A percentile compares a stretch with the other conserved stretches of the same genome.
Evolutionary conservation across 306 rosid genomes (phyloP).

Genomic region (Castanea sativa): DNA sequence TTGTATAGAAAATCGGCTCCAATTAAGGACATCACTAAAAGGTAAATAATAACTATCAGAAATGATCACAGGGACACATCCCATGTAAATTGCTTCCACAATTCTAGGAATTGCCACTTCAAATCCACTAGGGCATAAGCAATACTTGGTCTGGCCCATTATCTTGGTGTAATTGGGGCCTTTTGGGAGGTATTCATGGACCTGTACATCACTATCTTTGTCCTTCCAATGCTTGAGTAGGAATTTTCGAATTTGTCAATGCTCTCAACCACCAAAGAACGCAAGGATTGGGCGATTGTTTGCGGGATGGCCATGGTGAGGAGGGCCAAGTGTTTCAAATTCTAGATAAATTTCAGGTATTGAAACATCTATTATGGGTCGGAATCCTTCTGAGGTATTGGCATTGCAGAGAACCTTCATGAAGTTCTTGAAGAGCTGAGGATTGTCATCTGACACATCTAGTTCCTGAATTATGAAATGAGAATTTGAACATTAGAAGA

Average conservation of each 20-base stretch:
- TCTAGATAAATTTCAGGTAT: conserved; percentile 62
- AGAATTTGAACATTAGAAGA: background rate
- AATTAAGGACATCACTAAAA: conserved; percentile 70
- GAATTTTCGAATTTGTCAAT: conserved; percentile 49
- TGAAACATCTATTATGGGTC: conserved; percentile 54
- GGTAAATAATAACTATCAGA: conserved; percentile 57
- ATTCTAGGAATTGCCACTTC: conserved; percentile 88
- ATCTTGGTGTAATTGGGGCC: conserved; percentile 46
- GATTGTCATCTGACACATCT: conserved; percentile 48
- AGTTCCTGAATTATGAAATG: conserved; percentile 50
- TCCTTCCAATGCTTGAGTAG: conserved; percentile 61
- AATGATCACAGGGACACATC: conserved; percentile 72
- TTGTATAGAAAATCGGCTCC: conserved; percentile 61
- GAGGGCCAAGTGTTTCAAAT: conserved; percentile 46
- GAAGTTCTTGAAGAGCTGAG: conserved; percentile 50
- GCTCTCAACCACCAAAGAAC: conserved; percentile 71
- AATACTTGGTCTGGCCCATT: conserved; percentile 63
- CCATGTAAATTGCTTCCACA: conserved; percentile 63
- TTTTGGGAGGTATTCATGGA: conserved; percentile 55
- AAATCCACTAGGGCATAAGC: conserved; percentile 79
- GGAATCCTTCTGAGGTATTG: conserved; percentile 65
- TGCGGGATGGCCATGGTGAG: conserved; percentile 22
- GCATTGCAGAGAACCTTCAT: conserved; percentile 74
- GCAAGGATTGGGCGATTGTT: conserved; percentile 39
- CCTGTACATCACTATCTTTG: conserved; percentile 54